phyloP scores from a whole-genome alignment of 176 grass and related monocot species.

The Triticum urartu region DNA sequence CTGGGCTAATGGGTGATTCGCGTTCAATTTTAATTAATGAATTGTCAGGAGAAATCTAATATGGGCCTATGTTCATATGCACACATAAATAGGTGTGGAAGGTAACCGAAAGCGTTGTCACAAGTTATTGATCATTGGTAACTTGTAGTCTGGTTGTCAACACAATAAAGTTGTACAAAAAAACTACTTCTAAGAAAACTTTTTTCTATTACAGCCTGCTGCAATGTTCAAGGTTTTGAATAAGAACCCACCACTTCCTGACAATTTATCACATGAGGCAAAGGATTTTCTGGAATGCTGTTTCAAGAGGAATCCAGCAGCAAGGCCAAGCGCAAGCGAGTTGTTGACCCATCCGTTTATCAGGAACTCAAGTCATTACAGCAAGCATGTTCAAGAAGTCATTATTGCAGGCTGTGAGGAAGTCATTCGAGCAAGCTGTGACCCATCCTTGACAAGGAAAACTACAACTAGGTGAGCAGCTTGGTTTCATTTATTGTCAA shows the following conservation, averaged over 20 bases:
- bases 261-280: conserved; percentile 64
- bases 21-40: too few relatives aligned
- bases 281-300: conserved; percentile 81
- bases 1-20: too few relatives aligned
- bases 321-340: conserved; percentile 62
- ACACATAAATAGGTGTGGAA: background rate
- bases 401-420: background rate
- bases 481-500: background rate
- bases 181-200: background rate
- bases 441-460: conserved; percentile 51
- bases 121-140: background rate
- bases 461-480: conserved; percentile 35
- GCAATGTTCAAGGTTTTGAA: conserved; percentile 89
- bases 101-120: too few relatives aligned
- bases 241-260: conserved; percentile 67
- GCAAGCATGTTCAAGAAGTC: conserved; percentile 56
- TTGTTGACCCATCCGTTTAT: conserved; percentile 85
- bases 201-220: conserved; percentile 46
- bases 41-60: too few relatives aligned
- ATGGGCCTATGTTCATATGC: too few relatives aligned
- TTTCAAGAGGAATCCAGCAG: conserved; percentile 77
- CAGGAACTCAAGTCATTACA: conserved; percentile 58
- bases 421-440: conserved; percentile 12
- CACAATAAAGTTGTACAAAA: background rate
- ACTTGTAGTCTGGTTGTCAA: background rate